Base-by-base conservation (phyloP, 768 basidiomycete species). In the Lactarius psammicola region DNA sequence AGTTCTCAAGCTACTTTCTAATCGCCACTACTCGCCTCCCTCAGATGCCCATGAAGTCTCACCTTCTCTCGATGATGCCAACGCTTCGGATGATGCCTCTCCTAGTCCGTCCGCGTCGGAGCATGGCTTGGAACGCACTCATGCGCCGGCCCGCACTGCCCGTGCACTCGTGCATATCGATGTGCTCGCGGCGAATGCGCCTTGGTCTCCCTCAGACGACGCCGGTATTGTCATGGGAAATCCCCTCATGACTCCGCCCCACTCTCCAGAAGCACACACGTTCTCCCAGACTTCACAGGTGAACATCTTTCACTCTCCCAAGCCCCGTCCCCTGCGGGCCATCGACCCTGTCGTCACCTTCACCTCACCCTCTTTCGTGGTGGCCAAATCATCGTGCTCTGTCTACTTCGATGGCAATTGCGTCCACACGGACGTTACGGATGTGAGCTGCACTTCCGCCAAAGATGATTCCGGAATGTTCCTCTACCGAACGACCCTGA, bases 291-390 rank as follows among this genome's bases (percentile, higher is more conserved):
- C 61, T 11, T 63, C 66, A 0, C 66, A 67, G 42, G 69, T 68
- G 36, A 69, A 71, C 68, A 68, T 67, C 67, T 69, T 73, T 58
- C 68, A 72, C 67, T 70, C 71, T 28, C 65, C 68, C 20, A 70
- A 78, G 42, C 79, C 85, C 46, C 87, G 87, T 36, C 81, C 79
- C 28, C 77, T 90, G 60, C 76, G 76, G 13, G 75, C 80, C 53
- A 88, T 90, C 68, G 86, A 90, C 70, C 87, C 88, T 0, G 85
- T 85, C 2, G 80, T 90, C 31, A 86, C 88, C 23, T 85, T 90
- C 68, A 72, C 83, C 36, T 83, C 87, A 4, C 80, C 75, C 2
- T 75, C 79, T 2, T 70, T 77, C 4, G 77, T 87, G 38, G 72
- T 76, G 11, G 86, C 86, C 33, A 79, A 80, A 34, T 87, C 85